Conservation (phyloP, 2,329 filamentous ascomycete species). For the Arachnomyces sp. region DNA sequence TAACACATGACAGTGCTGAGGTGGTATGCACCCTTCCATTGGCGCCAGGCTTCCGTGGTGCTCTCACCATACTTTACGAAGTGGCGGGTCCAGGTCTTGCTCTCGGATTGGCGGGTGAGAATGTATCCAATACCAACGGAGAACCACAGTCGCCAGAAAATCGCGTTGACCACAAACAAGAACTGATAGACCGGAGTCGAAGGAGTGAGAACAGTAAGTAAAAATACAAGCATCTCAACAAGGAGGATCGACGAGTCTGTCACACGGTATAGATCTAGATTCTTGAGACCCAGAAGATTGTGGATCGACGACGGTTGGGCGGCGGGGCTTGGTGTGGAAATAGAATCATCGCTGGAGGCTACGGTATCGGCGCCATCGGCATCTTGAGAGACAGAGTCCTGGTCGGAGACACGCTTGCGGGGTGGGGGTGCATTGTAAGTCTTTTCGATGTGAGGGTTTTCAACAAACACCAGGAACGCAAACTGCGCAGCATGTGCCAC, state of each 20-base stretch:
- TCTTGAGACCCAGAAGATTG: conserved; percentile 71
- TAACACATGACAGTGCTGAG: conserved; percentile 87
- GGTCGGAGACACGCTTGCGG: conserved; percentile 41
- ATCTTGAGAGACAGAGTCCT: conserved; percentile 22
- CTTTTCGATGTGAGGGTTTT: conserved; percentile 97
- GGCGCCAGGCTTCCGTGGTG: conserved; percentile 84
- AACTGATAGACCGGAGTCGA: conserved; percentile 65
- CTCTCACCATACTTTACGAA: conserved; percentile 95
- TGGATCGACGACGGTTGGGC: conserved; percentile 61
- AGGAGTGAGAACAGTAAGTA: conserved; percentile 66
- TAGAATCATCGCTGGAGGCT: conserved; percentile 23
- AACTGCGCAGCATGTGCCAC: conserved; percentile 91
- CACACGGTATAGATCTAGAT: conserved; percentile 79
- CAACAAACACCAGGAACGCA: conserved; percentile 80
- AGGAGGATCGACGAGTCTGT: conserved; percentile 76
- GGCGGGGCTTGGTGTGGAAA: conserved; percentile 30
- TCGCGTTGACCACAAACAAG: conserved; percentile 72
- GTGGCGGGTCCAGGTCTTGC: conserved; percentile 93
- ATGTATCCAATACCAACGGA: conserved; percentile 78
- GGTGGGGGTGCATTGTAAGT: conserved; percentile 88
- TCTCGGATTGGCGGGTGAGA: conserved; percentile 74
- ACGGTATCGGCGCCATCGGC: conserved; percentile 14
- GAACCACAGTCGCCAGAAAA: conserved; percentile 85
- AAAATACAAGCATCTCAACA: conserved; percentile 65
- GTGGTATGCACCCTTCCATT: conserved; percentile 96